phyloP scores from a whole-genome alignment of 306 rosid genomes.

The Lathyrus oleraceus region DNA sequence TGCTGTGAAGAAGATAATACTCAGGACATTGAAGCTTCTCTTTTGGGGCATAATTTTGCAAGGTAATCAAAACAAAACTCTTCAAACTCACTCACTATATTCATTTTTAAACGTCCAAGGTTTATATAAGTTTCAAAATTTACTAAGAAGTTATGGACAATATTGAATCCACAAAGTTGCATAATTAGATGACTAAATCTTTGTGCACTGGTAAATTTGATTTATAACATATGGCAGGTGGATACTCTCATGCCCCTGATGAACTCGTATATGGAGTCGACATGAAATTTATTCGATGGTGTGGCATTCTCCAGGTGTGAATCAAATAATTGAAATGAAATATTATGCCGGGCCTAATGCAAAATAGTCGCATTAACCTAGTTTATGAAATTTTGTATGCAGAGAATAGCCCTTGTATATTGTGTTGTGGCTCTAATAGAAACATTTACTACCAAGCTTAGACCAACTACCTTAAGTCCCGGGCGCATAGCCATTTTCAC shows the following conservation, averaged over 20 bases:
- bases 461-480: conserved; percentile 56
- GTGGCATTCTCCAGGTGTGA: conserved; percentile 84
- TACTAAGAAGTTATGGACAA: background rate
- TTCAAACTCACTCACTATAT: background rate
- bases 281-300: conserved; percentile 82
- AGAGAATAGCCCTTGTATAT: conserved; percentile 92
- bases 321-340: background rate
- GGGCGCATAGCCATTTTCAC: conserved; percentile 62
- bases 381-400: conserved; percentile 30
- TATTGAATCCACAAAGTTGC: background rate
- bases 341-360: background rate
- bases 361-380: conserved; percentile 31
- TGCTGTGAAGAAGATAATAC: conserved; percentile 57
- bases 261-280: conserved; percentile 71
- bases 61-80: conserved; percentile 46
- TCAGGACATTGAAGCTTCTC: conserved; percentile 78
- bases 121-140: background rate
- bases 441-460: conserved; percentile 63
- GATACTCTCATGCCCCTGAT: conserved; percentile 89
- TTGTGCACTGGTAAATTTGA: background rate
- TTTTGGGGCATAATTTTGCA: conserved; percentile 90
- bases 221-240: conserved; percentile 45
- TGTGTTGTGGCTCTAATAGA: conserved; percentile 77
- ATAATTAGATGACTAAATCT: background rate
- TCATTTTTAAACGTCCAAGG: too few species aligned